Base-by-base conservation (phyloP, 495 filamentous ascomycete genomes). In the Parachaetomium inaequale region DNA sequence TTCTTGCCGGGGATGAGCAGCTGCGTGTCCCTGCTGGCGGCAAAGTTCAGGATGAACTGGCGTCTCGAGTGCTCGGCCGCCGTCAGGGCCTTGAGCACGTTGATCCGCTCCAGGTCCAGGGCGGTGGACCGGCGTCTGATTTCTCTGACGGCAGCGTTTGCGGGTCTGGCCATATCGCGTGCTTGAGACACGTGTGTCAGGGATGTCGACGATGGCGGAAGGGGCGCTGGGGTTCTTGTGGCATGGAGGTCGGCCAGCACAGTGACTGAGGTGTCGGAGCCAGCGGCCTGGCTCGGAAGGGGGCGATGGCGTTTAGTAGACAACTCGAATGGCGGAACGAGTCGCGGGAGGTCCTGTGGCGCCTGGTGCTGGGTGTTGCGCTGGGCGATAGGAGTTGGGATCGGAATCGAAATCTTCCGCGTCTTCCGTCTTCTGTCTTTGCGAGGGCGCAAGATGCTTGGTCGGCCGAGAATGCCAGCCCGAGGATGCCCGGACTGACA, bases 41-140 rank as follows among this genome's bases (percentile, higher is more conserved):
- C 69, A 55, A 65, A 73, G 56, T 72, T 73, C 56, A 73, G 55
- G 15, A 73, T 63, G 47, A 73, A 73, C 62, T 73, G 71, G 25
- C 71, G 63, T 1, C 71, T 50, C 10, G 71, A 73, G 40, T 73
- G 64, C 57, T 73, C 71, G 38, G 71, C 71, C 1, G 71, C 69
- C 17, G 71, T 68, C 40, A 73, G 55, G 28, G 71, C 71, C 47
- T 72, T 70, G 31, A 67, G 57, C 57, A 72, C 55, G 49, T 72
- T 69, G 52, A 70, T 65, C 31, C 66, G 67, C 58, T 70, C 69
- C 11, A 70, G 55, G 45, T 68, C 69, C 28, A 58, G 55, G 1
- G 64, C 59, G 4, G 61, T 64, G 7, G 67, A 65, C 14, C 62
- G 54, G 7, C 69, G 69, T 28, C 69, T 61, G 43, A 29, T 46